These are phyloP conservation scores for Myxozyma udenii DNA, from an alignment of 805 yeast genomes.

Conservation along the genomic window DNA sequence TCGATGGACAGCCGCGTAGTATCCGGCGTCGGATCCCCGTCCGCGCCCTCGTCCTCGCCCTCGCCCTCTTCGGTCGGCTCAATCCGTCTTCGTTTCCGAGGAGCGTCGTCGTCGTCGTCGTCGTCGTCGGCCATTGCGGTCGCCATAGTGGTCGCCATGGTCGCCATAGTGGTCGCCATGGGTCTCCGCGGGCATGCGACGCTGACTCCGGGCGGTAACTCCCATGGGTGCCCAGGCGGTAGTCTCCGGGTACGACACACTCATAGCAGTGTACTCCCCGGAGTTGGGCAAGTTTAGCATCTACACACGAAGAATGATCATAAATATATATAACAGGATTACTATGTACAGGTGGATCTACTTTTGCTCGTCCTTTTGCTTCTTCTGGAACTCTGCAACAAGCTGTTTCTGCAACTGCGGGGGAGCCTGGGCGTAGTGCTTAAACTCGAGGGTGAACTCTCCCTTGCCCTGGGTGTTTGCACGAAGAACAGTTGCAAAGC, in stretches of 20 bases:
- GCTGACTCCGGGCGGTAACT: too few relatives aligned
- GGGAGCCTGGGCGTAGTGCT: slow-evolving; percentile 85
- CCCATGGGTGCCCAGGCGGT: too few relatives aligned
- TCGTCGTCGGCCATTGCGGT: too few relatives aligned
- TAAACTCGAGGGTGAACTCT: slow-evolving; percentile 92
- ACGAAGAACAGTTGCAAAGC: slow-evolving; percentile 90
- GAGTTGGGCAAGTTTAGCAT: too few relatives aligned
- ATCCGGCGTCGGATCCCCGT: neutral
- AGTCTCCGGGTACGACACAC: too few relatives aligned
- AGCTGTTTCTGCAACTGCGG: slow-evolving; percentile 87
- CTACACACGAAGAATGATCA: too few relatives aligned
- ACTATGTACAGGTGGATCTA: neutral
- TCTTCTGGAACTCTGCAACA: slow-evolving; percentile 76
- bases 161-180: too few relatives aligned
- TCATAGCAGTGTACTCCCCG: too few relatives aligned
- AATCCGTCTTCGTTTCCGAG: neutral
- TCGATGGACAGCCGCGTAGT: neutral
- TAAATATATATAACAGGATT: too few relatives aligned
- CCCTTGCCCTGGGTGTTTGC: slow-evolving; percentile 99
- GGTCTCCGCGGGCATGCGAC: too few relatives aligned
- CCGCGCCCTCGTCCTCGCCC: neutral
- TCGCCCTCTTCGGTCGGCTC: neutral
- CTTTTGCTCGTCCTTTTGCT: slow-evolving; percentile 37
- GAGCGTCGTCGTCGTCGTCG: too few relatives aligned
- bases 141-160: too few relatives aligned